Percentiles rank a stretch among this genome's conserved stretches.
phyloP scores from a whole-genome alignment of 345 rosid genomes.

The Jatropha curcas region DNA sequence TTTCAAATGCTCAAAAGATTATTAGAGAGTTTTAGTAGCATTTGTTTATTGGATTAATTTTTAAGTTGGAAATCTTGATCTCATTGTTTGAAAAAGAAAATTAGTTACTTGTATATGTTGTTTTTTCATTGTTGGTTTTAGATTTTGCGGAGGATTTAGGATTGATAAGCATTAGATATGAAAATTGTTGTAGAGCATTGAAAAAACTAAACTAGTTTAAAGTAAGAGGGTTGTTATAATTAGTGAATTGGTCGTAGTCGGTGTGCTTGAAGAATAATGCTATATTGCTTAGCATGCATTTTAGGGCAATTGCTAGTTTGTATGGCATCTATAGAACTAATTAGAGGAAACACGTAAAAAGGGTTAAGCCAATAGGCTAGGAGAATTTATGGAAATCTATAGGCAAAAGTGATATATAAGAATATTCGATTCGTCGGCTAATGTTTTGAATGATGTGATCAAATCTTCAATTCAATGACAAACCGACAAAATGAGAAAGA shows the following conservation, averaged over 20 bases:
- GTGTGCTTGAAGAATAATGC: conserved; percentile 6
- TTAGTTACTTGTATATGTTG: background rate
- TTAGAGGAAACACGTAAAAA: background rate
- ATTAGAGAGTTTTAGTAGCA: background rate
- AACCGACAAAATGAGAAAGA: conserved; percentile 1
- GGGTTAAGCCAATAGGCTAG: background rate
- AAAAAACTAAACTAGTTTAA: background rate
- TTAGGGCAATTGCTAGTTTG: background rate
- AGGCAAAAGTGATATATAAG: conserved; percentile 11
- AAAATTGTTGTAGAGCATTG: background rate
- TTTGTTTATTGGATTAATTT: too few species aligned
- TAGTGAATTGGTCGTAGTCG: background rate
- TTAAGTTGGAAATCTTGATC: background rate
- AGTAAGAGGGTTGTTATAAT: background rate
- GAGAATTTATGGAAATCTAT: background rate
- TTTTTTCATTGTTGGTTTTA: background rate
- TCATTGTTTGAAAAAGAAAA: background rate
- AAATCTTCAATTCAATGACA: conserved; percentile 6
- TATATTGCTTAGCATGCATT: background rate
- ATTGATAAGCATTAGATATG: background rate
- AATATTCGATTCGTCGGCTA: conserved; percentile 7
- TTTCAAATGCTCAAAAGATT: too few species aligned
- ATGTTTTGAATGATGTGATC: background rate
- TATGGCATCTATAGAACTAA: background rate
- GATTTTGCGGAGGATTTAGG: too few species aligned